phyloP scores from a whole-genome alignment of 371 early-diverging fungal species.

The Paraphysoderma sedebokerense region DNA sequence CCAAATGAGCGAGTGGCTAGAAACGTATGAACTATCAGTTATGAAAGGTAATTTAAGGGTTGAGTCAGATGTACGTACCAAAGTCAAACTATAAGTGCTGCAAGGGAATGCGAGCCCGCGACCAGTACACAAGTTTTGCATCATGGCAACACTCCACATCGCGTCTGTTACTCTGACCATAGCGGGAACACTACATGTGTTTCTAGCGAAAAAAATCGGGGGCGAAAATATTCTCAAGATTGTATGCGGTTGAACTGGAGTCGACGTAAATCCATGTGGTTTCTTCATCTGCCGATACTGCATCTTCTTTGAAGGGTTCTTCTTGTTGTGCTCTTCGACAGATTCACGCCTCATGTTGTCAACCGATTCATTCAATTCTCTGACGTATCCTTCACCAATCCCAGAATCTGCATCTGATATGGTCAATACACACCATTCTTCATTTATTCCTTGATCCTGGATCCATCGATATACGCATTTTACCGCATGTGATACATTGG shows the following conservation, averaged over 20 bases:
- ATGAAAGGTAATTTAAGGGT: neutral
- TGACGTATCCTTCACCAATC: conserved; percentile 40
- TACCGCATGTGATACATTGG: conserved; percentile 56
- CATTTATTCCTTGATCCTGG: conserved; percentile 18
- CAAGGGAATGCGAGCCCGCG: conserved; percentile 52
- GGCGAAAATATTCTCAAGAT: conserved; percentile 47
- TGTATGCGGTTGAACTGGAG: too few relatives aligned
- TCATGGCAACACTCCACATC: conserved; percentile 58
- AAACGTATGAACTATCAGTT: too few relatives aligned
- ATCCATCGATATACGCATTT: conserved; percentile 11
- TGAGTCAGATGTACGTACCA: conserved; percentile 13
- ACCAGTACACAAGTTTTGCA: conserved; percentile 52
- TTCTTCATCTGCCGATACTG: too few relatives aligned
- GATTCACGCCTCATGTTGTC: conserved; percentile 17
- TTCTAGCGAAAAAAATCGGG: conserved; percentile 56
- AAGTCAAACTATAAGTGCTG: conserved; percentile 50
- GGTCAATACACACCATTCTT: conserved; percentile 37
- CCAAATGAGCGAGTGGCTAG: conserved; percentile 42
- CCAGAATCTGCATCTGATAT: conserved; percentile 50
- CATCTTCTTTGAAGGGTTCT: too few relatives aligned
- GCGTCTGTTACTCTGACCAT: conserved; percentile 58
- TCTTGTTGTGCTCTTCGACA: conserved; percentile 10
- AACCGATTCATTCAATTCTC: neutral
- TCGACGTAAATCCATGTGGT: too few relatives aligned
- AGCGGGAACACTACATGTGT: conserved; percentile 48